phyloP scores from a whole-genome alignment of 2,329 filamentous ascomycete species.

The Penicillium aurantiogriseum region DNA sequence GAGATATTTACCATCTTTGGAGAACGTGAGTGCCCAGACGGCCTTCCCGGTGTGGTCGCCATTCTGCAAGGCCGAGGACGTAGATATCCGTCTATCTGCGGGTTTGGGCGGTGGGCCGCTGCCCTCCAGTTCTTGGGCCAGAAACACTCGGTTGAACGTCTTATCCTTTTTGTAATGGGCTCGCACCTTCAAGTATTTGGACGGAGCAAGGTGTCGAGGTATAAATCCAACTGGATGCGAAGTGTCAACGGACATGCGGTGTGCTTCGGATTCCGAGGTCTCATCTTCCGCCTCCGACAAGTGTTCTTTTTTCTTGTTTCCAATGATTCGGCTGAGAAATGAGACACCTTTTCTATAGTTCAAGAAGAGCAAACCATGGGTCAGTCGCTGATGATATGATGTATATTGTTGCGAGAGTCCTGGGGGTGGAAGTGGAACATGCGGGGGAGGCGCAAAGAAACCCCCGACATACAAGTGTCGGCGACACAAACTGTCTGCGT shows the following conservation, averaged over 20 bases:
- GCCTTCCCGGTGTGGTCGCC: conserved; percentile 55
- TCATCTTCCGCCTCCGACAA: conserved; percentile 53
- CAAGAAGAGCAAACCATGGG: conserved; percentile 6
- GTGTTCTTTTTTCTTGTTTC: conserved; percentile 68
- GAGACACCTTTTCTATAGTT: conserved; percentile 74
- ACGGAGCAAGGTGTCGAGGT: conserved; percentile 82
- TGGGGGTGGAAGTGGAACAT: conserved; percentile 1
- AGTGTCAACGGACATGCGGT: conserved; percentile 75
- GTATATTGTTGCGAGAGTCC: not conserved
- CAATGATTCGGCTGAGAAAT: conserved; percentile 83
- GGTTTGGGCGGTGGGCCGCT: conserved; percentile 42
- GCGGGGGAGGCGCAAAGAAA: not conserved
- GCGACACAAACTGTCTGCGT: conserved; percentile 1
- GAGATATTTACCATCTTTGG: conserved; percentile 83
- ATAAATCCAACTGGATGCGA: conserved; percentile 78
- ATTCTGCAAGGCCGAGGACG: conserved; percentile 23
- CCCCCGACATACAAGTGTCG: not conserved
- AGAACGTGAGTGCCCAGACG: conserved; percentile 91
- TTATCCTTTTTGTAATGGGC: conserved; percentile 75
- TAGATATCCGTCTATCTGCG: conserved; percentile 32
- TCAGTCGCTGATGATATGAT: conserved; percentile 10
- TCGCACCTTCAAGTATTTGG: conserved; percentile 84
- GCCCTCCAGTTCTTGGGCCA: conserved; percentile 84
- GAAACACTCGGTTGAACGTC: conserved; percentile 83
- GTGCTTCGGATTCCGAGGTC: conserved; percentile 68